Evolutionary conservation across 352 stramenopile species (phyloP).

Genomic region (Globisporangium carolinianum): DNA sequence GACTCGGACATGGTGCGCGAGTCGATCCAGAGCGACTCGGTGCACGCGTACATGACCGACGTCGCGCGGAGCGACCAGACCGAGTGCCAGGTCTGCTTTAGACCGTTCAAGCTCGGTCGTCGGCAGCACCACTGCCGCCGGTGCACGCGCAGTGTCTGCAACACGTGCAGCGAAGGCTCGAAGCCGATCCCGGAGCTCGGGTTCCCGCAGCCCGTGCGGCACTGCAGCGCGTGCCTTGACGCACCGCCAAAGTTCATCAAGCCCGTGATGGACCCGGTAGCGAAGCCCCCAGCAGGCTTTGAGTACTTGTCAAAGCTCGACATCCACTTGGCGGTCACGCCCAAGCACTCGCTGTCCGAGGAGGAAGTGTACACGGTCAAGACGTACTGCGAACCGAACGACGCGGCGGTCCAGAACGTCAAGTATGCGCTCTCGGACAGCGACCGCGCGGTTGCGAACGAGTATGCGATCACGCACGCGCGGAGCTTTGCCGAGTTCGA

Average conservation of each 20-base stretch:
- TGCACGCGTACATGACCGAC: constrained; percentile 54
- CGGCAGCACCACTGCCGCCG: constrained; percentile 80
- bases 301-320: constrained; percentile 84
- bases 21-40: constrained; percentile 29
- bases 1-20: constrained; percentile 55
- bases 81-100: constrained; percentile 87
- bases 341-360: constrained; percentile 34
- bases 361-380: constrained; percentile 67
- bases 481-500: constrained; percentile 78
- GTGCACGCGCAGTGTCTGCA: constrained; percentile 81
- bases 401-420: constrained; percentile 38
- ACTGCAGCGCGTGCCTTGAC: constrained; percentile 78
- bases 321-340: constrained; percentile 55
- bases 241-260: constrained; percentile 74
- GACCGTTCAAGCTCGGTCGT: constrained; percentile 78
- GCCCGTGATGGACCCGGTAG: constrained; percentile 66
- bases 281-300: constrained; percentile 72
- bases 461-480: constrained; percentile 68
- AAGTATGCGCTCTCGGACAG: constrained; percentile 47
- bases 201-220: constrained; percentile 67
- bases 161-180: constrained; percentile 74
- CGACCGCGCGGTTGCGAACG: constrained; percentile 65
- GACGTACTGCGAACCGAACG: constrained; percentile 76
- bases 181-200: constrained; percentile 82
- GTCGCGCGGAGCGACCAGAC: constrained; percentile 77